A percentile compares a stretch with the other conserved stretches of the same genome.
These are phyloP conservation scores for Penicillium brasilianum DNA, from an alignment of 2,329 filamentous ascomycete genomes.

Conservation along the genomic window DNA sequence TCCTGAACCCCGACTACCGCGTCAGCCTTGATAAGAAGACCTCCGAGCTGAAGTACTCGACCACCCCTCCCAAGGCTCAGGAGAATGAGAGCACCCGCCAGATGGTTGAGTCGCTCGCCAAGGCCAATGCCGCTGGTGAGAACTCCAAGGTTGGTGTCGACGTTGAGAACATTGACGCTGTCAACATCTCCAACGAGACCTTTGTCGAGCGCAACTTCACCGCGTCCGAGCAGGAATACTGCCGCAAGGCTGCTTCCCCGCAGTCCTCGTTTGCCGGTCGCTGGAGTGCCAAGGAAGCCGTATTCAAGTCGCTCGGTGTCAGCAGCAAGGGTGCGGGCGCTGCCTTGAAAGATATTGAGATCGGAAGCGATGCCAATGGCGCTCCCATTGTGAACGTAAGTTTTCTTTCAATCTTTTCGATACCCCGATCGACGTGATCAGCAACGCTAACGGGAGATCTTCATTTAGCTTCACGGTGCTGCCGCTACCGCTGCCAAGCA, in stretches of 20 bases:
- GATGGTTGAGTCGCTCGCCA: slow-evolving; percentile 77
- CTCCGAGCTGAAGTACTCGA: slow-evolving; percentile 73
- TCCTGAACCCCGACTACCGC: slow-evolving; percentile 91
- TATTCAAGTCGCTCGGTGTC: slow-evolving; percentile 96
- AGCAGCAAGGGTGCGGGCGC: slow-evolving; percentile 86
- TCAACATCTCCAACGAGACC: slow-evolving; percentile 93
- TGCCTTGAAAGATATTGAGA: slow-evolving; percentile 92
- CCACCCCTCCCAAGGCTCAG: slow-evolving; percentile 68
- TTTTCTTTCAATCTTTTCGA: slow-evolving; percentile 20
- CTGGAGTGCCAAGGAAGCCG: slow-evolving; percentile 97
- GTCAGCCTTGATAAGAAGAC: slow-evolving; percentile 87
- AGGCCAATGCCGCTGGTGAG: slow-evolving; percentile 59
- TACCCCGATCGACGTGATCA: slow-evolving; percentile 7
- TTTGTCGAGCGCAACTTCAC: slow-evolving; percentile 98
- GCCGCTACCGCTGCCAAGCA: slow-evolving; percentile 82
- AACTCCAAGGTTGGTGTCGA: slow-evolving; percentile 90
- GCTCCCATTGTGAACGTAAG: slow-evolving; percentile 85
- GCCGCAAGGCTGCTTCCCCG: slow-evolving; percentile 75
- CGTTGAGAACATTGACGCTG: slow-evolving; percentile 82
- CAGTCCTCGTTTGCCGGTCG: slow-evolving; percentile 92
- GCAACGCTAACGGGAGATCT: slow-evolving; percentile 41
- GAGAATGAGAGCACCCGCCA: slow-evolving; percentile 70
- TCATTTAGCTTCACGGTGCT: slow-evolving; percentile 76
- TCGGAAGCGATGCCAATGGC: slow-evolving; percentile 77
- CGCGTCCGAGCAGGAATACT: slow-evolving; percentile 80